Evolutionary conservation across 2,329 filamentous ascomycete species (phyloP).

Genomic region (Xylariaceae sp.): DNA sequence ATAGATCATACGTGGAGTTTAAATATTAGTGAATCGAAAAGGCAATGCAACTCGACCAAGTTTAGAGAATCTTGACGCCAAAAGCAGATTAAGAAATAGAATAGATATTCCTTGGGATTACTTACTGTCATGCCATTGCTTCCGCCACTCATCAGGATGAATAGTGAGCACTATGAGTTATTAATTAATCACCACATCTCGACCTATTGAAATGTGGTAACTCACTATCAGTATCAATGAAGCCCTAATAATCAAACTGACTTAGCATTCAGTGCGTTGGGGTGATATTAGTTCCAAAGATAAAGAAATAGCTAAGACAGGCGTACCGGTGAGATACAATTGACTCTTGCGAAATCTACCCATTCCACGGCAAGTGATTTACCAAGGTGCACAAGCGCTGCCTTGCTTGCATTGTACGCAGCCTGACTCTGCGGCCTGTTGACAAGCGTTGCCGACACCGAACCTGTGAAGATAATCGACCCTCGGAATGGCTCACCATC

Average conservation of each 20-base stretch:
- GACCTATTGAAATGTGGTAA: background rate
- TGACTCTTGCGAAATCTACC: slow-evolving; percentile 45
- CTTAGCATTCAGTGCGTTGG: background rate
- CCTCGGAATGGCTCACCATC: slow-evolving; percentile 33
- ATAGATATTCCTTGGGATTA: background rate
- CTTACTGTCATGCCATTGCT: slow-evolving; percentile 31
- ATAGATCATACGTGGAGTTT: too few species aligned
- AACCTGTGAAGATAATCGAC: slow-evolving; percentile 46
- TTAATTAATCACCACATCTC: background rate
- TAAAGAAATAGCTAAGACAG: too few species aligned
- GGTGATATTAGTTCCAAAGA: background rate
- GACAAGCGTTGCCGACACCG: slow-evolving; percentile 44
- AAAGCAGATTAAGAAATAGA: background rate
- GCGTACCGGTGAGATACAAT: slow-evolving; percentile 43
- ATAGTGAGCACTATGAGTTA: slow-evolving; percentile 32
- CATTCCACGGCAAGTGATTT: slow-evolving; percentile 48
- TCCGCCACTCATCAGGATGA: slow-evolving; percentile 35
- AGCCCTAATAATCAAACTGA: slow-evolving; percentile 27
- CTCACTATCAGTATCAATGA: slow-evolving; percentile 39
- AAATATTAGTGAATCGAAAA: too few species aligned
- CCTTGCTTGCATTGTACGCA: slow-evolving; percentile 48
- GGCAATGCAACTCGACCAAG: background rate
- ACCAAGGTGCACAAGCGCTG: slow-evolving; percentile 44
- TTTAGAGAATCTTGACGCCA: background rate
- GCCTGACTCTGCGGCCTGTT: slow-evolving; percentile 46